Evolutionary conservation across 1,284 basidiomycete genomes (phyloP).

Genomic region (Tremellales sp.): DNA sequence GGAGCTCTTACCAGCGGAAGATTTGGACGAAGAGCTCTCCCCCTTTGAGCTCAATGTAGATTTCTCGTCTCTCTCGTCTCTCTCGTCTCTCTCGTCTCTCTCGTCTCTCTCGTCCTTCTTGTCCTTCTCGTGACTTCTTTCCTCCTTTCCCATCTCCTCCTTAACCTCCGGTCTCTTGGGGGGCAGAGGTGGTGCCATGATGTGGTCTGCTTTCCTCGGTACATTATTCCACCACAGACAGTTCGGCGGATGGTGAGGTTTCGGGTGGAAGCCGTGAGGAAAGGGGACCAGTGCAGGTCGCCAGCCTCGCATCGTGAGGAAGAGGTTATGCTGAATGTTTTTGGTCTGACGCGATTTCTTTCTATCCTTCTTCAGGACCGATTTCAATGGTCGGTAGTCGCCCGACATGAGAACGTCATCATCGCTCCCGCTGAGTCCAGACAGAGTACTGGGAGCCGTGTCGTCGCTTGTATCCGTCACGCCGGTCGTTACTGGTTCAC

Average conservation of each 20-base stretch:
- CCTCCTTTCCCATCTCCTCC: slow-evolving; percentile 5
- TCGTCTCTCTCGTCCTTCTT: slow-evolving; percentile 7
- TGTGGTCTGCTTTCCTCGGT: slow-evolving; percentile 29
- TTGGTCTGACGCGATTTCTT: slow-evolving; percentile 31
- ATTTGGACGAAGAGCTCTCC: too few relatives aligned
- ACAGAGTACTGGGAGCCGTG: too few relatives aligned
- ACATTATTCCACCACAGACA: slow-evolving; percentile 38
- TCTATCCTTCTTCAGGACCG: slow-evolving; percentile 33
- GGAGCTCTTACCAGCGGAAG: too few relatives aligned
- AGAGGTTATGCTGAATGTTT: slow-evolving; percentile 37
- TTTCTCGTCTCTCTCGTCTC: not conserved
- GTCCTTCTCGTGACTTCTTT: slow-evolving; percentile 1
- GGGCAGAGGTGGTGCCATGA: slow-evolving; percentile 30
- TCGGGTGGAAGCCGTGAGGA: slow-evolving; percentile 37
- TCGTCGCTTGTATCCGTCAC: too few relatives aligned
- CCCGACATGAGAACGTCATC: slow-evolving; percentile 36
- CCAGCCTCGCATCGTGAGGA: slow-evolving; percentile 36
- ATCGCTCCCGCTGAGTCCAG: not conserved
- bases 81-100: slow-evolving; percentile 2
- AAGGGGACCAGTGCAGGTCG: slow-evolving; percentile 32
- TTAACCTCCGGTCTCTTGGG: slow-evolving; percentile 23
- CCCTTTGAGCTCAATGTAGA: not conserved
- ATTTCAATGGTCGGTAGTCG: slow-evolving; percentile 32
- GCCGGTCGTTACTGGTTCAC: not conserved
- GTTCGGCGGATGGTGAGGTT: slow-evolving; percentile 26